Evolutionary conservation across 75 land plant species (phyloP), one percentile per base, ranked within the genome.

Genomic region (Sequoia sempervirens): DNA sequence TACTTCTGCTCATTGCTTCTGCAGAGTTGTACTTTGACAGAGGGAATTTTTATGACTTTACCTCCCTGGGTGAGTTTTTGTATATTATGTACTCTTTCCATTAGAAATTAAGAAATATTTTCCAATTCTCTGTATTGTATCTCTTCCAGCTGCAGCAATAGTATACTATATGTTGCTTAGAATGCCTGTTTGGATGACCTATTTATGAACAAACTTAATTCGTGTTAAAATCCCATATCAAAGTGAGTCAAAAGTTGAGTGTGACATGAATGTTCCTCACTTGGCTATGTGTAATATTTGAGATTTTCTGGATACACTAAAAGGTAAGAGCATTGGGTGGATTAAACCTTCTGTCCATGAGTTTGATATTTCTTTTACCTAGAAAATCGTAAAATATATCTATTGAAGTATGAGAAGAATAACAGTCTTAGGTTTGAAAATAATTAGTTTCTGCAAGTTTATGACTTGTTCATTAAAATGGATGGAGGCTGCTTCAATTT

Each of bases 1-100:
- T 69, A 82, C 4, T 14, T 18, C 64, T 82, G 34, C 6, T 69
- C 46, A 38, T 43, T 70, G 54, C 38, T 82, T 80, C 38, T 91
- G 85, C 96, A 97, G 98, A 97, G 88, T 87, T 97, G 80, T 96
- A 93, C 68, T 92, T 97, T 88, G 98, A 96, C 91, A 88, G 91
- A 75, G 95, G 95, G 82, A 95, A 96, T 87, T 96, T 94, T 79
- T 96, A 97, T 84, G 99, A 97, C 84, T 97, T 97, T 82, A 97
- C 99, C 32, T 97, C 98, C 38, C 92, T 97, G 69, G 99, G 99
- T 97, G 80, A 92, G 95, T 88, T 68, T 18, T 43, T 10, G 11
- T 41, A 76, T 40, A 43, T 45, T 36, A 26, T 26, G 18, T 18
- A 45, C 32, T 45, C 41, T 2, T 78, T 78, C 13, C 47, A 43